Base-by-base conservation (phyloP, 2,329 filamentous ascomycete species). In the Aureobasidium sp. region DNA sequence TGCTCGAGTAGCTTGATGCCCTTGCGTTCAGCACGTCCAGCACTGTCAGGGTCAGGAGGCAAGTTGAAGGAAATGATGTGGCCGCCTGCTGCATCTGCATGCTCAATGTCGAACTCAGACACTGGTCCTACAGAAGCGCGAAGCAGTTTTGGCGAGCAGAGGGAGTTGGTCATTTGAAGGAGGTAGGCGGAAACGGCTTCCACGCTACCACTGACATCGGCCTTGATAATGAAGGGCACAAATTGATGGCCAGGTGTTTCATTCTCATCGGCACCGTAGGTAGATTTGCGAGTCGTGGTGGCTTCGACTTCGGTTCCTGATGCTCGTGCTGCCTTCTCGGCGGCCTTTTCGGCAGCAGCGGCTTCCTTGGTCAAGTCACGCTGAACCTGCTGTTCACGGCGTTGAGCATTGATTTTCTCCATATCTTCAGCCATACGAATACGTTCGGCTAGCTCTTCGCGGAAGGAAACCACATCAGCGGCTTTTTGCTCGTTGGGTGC, bases 201-300 rank as follows among this genome's bases (percentile, higher is more conserved):
- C 0, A 92, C 91, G 0, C 93, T 97, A 41, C 94, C 94, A 64
- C 88, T 89, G 21, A 97, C 94, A 69, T 99, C 94, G 59, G 87
- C 92, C 75, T 95, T 96, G 76, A 99, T 81, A 62, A 94, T 85
- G 74, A 97, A 94, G 68, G 88, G 88, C 51, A 96, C 81, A 16
- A 82, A 76, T 63, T 80, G 77, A 14, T 81, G 79, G 0, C 81
- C 81, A 34, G 75, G 71, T 1, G 73, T 60, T 25, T 68, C 69
- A 55, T 79, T 78, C 8, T 81, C 74, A 9, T 79, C 78, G 37
- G 73, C 68, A 14, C 70, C 67, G 3, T 66, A 62, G 3, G 67
- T 64, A 9, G 73, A 3, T 32, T 37, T 41, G 21, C 41, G 14
- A 2, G 27, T 48, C 5, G 34, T 9, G 3, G 55, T n/a, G 21